These are phyloP conservation scores for Urtica urens DNA, from an alignment of 306 rosid genomes.

Conservation along the genomic window DNA sequence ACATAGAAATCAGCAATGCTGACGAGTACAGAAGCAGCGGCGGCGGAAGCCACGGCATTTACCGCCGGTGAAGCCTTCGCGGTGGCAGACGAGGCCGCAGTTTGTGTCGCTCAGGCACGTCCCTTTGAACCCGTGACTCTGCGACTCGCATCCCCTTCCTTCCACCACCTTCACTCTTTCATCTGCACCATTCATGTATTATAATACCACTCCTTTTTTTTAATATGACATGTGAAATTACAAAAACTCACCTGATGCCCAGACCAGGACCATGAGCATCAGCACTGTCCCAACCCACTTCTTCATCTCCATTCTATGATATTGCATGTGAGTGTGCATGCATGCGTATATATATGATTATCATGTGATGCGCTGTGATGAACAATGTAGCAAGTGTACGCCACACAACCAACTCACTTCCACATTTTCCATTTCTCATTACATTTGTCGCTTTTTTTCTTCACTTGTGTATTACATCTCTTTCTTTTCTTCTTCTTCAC, in stretches of 20 bases:
- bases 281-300: conserved; percentile 23
- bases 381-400: no score
- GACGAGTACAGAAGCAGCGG: conserved; percentile 45
- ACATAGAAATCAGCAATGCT: conserved; percentile 18
- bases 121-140: conserved; percentile 38
- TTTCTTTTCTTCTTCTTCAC: no score
- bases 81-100: conserved; percentile 38
- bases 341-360: no score
- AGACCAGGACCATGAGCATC: conserved; percentile 24
- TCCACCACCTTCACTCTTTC: conserved; percentile 36
- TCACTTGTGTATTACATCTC: no score
- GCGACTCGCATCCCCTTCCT: conserved; percentile 37
- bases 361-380: no score
- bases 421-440: no score
- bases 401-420: no score
- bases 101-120: conserved; percentile 22
- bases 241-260: conserved; percentile 31
- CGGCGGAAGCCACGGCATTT: conserved; percentile 41
- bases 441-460: no score
- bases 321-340: no score
- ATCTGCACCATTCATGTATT: not conserved
- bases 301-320: conserved; percentile 16
- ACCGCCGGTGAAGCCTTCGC: conserved; percentile 46
- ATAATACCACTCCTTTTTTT: not conserved
- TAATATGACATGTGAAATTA: not conserved